Base-by-base conservation (phyloP, 768 basidiomycete genomes). In the Rickenella mellea region DNA sequence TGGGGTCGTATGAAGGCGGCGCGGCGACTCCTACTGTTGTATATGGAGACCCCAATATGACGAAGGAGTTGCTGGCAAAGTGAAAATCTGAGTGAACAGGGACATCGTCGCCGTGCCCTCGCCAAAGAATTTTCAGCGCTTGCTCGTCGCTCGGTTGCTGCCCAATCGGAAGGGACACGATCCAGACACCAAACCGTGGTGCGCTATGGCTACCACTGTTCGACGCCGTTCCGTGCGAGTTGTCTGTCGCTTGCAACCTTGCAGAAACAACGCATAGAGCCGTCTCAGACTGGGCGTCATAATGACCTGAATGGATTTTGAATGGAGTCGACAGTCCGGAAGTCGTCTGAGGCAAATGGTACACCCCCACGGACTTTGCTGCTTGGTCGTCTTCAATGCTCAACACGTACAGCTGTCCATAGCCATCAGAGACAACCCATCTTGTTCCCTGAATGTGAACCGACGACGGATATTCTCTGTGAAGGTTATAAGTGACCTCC, bases 381-480 rank as follows among this genome's bases (percentile, higher is more conserved):
- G 62, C 43, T 2, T 62, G 68, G 9, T 52, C 44, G 12, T 62
- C 53, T 20, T 63, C 57, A 21, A 80, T 53, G 22, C 63, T 64
- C 32, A 90, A 61, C 11, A 78, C 63, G 47, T 86, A 83, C 24
- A 89, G 58, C 14, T 65, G 53, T n/a, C 85, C 84, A 49, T 66
- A 61, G 7, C 88, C 88, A 51, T 91, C 86, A 15, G 83, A 67
- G 39, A 82, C 68, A 27, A 85, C 63, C 28, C 73, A 63, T 8
- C 68, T 57, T 1, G 63, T 57, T 3, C 70, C 48, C 40, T 72
- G 66, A 28, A 83, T 53, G 51, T 83, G 80, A 5, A 66, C 64
- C 22, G 72, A 71, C 1, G 83, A 85, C 1, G 88, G 84, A 56
- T 92, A 91, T 61, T 91, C 87, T 31, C 60, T 66, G 50, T 79